A percentile compares a stretch with the other conserved stretches of the same genome.
phyloP scores from a whole-genome alignment of 805 yeast genomes.

The Cyberlindnera mrakii region DNA sequence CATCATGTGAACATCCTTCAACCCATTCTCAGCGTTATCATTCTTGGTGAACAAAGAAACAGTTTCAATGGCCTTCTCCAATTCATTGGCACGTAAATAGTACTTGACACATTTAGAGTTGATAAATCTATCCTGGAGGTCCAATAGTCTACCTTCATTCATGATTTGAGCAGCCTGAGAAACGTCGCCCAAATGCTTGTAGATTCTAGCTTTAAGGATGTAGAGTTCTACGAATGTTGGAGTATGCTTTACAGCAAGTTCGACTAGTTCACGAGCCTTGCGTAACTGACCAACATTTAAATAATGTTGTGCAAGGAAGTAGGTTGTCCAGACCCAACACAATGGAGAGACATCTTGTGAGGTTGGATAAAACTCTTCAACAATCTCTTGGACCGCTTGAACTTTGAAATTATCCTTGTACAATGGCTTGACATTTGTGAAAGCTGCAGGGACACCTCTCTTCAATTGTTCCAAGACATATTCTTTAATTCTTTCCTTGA shows the following conservation, averaged over 20 bases:
- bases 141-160: constrained; percentile 67
- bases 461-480: constrained; percentile 60
- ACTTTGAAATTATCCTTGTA: constrained; percentile 39
- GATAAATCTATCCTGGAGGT: constrained; percentile 86
- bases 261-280: constrained; percentile 51
- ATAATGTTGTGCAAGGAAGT: constrained; percentile 75
- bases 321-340: constrained; percentile 57
- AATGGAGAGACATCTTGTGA: constrained; percentile 29
- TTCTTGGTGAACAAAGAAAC: constrained; percentile 82
- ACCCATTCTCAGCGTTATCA: constrained; percentile 75
- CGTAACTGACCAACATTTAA: constrained; percentile 47
- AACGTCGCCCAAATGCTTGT: constrained; percentile 63
- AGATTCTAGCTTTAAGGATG: constrained; percentile 72
- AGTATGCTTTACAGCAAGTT: constrained; percentile 60
- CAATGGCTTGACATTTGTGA: constrained; percentile 77
- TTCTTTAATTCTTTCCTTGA: constrained; percentile 37
- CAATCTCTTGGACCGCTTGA: constrained; percentile 45
- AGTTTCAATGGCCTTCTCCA: constrained; percentile 67
- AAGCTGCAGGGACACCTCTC: constrained; percentile 87
- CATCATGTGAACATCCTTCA: constrained; percentile 79
- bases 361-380: constrained; percentile 37
- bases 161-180: constrained; percentile 58
- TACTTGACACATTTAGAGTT: constrained; percentile 87
- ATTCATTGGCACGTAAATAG: constrained; percentile 63
- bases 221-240: constrained; percentile 84